phyloP scores from a whole-genome alignment of 2,329 filamentous ascomycete species.

The Mollisiaceae sp. region DNA sequence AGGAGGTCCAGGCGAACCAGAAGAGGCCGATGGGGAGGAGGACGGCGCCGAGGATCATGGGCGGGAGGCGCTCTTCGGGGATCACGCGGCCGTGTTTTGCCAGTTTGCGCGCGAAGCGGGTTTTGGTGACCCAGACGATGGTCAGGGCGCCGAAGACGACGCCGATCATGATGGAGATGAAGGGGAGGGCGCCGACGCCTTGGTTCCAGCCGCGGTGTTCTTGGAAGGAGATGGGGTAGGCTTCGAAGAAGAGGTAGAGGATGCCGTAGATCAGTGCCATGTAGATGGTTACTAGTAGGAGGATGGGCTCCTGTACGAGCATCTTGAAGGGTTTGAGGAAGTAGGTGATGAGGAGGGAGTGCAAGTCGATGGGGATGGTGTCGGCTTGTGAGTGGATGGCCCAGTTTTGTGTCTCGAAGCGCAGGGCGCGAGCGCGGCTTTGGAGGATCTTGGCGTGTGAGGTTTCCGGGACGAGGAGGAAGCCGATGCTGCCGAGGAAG shows the following conservation, averaged over 20 bases:
- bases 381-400: constrained; percentile 42
- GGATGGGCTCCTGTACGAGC: constrained; percentile 37
- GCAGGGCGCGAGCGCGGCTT: constrained; percentile 52
- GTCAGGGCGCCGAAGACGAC: constrained; percentile 37
- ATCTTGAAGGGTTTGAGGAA: constrained; percentile 31
- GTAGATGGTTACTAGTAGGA: constrained; percentile 38
- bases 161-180: constrained; percentile 49
- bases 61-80: constrained; percentile 52
- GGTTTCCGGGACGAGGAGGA: constrained; percentile 57
- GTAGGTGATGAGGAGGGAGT: constrained; percentile 39
- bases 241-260: constrained; percentile 50
- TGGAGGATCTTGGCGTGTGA: constrained; percentile 55
- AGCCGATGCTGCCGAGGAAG: constrained; percentile 48
- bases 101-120: constrained; percentile 43
- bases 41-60: constrained; percentile 52
- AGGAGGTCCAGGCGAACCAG: constrained; percentile 57
- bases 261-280: constrained; percentile 37
- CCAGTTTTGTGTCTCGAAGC: constrained; percentile 48
- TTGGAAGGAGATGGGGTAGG: constrained; percentile 53
- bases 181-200: constrained; percentile 49
- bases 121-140: constrained; percentile 44
- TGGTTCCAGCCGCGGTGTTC: constrained; percentile 47
- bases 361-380: constrained; percentile 47
- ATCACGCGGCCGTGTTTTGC: constrained; percentile 42
- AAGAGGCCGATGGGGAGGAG: constrained; percentile 53